These are phyloP conservation scores for Globisporangium carolinianum DNA, from an alignment of 352 stramenopile species.

Conservation along the genomic window DNA sequence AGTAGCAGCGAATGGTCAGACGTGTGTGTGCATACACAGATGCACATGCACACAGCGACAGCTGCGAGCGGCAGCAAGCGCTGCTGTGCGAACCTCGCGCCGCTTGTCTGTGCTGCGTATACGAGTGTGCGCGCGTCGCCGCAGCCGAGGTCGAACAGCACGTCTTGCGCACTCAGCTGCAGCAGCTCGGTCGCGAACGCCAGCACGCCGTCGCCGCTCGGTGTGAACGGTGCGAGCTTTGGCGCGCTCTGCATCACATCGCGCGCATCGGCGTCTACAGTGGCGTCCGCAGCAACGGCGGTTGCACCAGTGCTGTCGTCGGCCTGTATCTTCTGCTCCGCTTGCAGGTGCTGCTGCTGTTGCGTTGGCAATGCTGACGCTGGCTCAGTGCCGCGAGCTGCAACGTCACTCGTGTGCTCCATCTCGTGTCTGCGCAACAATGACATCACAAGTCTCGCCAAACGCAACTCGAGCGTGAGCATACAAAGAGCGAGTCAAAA, in stretches of 20 bases:
- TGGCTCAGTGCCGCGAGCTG: background rate
- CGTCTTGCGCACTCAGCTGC: slow-evolving; percentile 36
- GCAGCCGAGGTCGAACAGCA: slow-evolving; percentile 75
- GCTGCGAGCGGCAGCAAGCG: background rate
- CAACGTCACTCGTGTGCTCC: background rate
- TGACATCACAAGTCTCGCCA: background rate
- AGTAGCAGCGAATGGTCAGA: too few species aligned
- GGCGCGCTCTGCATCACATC: background rate
- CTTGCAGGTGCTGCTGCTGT: background rate
- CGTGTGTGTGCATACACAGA: background rate
- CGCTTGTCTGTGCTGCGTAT: slow-evolving; percentile 37
- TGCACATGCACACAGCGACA: background rate
- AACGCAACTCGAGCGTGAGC: background rate
- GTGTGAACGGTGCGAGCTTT: slow-evolving; percentile 80
- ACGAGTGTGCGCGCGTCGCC: slow-evolving; percentile 71
- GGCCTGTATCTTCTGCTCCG: too few species aligned
- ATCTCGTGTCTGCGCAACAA: background rate
- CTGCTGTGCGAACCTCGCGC: slow-evolving; percentile 20
- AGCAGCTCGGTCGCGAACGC: slow-evolving; percentile 56
- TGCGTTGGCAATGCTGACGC: background rate
- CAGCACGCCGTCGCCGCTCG: slow-evolving; percentile 61
- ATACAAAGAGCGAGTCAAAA: background rate
- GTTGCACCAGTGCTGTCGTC: background rate
- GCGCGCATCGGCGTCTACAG: background rate
- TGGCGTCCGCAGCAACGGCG: background rate